Base-by-base conservation (phyloP, 1,284 basidiomycete genomes). In the Leucoagaricus sp. region DNA sequence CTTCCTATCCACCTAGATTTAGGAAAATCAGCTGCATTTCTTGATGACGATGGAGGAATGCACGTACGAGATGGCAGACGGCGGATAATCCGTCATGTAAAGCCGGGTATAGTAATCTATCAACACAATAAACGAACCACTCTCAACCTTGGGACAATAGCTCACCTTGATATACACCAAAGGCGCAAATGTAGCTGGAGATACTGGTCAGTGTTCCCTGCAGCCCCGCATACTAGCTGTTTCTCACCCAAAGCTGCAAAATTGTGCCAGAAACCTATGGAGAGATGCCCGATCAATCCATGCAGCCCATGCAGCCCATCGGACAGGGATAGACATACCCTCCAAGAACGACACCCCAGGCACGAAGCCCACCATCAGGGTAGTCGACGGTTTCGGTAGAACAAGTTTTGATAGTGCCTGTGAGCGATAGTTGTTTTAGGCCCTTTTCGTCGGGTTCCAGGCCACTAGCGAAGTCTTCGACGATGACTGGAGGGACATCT, bases 1-100 rank as follows among this genome's bases (percentile, higher is more conserved):
- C 74, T 72, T 2, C 75, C 76, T 50, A 78, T 75, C 75, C 76
- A 78, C 40, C 76, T 77, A 36, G 52, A 28, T 25, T 33, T 10
- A 12, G 19, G 33, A 25, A 6, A 6, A 6, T 48, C 12, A 29
- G 8, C 17, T 15, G 5, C 46, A 31, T 4, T 9, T 17, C 46
- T 13, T 15, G 36, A 9, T 6, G 21, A 29, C 17, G 7, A 6
- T 3, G 3, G 7, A 10, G 29, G 21, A 12, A 15, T 19, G 7
- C 4, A 45, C 74, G 58, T 51, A 70, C 75, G 75, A 70, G 45
- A 77, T 71, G 2, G 66, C 56, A 17, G 74, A 75, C 0, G 75
- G 58, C 1, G 74, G 71, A 12, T 63, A 59, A 17, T 72, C 65
- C 38, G 68, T 65, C 52, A 77, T 49, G 55, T 74, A 75, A 34